phyloP scores from a whole-genome alignment of 2,329 filamentous ascomycete species.

The Taxawa tesnikishii region DNA sequence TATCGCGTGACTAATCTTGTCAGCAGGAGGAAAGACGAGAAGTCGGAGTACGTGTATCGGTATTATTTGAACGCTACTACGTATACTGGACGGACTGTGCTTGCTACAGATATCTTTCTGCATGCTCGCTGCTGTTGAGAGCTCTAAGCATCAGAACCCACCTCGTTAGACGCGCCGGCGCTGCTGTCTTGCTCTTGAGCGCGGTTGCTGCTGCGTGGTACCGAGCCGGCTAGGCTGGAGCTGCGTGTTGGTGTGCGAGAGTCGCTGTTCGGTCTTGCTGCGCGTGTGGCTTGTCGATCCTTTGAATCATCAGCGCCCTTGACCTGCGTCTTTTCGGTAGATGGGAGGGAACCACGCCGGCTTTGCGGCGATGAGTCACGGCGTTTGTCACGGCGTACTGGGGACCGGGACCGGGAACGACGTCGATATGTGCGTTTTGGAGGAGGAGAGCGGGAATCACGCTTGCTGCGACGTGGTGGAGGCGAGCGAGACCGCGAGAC shows the following conservation, averaged over 20 bases:
- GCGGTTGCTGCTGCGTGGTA: background rate
- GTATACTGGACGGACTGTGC: no score
- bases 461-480: conserved; percentile 10
- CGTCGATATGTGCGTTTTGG: conserved; percentile 9
- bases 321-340: conserved; percentile 2
- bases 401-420: conserved; percentile 25
- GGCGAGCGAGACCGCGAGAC: conserved; percentile 10
- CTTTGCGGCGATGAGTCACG: conserved; percentile 1
- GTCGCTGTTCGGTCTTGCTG: background rate
- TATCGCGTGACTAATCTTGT: background rate
- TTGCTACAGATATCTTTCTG: no score
- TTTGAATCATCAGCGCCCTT: conserved; percentile 3
- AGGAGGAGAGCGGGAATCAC: no score
- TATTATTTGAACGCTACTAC: no score
- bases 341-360: conserved; percentile 3
- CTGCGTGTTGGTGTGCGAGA: background rate
- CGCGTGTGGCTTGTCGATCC: background rate
- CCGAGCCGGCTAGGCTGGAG: background rate
- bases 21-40: no score
- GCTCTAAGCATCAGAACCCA: conserved; percentile 4
- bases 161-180: conserved; percentile 6
- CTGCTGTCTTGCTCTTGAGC: conserved; percentile 1
- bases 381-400: conserved; percentile 9
- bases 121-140: no score
- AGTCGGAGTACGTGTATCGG: background rate